Evolutionary conservation across 192 early-diverging fungal genomes (phyloP).

Genomic region (Chytriomyces sp.): DNA sequence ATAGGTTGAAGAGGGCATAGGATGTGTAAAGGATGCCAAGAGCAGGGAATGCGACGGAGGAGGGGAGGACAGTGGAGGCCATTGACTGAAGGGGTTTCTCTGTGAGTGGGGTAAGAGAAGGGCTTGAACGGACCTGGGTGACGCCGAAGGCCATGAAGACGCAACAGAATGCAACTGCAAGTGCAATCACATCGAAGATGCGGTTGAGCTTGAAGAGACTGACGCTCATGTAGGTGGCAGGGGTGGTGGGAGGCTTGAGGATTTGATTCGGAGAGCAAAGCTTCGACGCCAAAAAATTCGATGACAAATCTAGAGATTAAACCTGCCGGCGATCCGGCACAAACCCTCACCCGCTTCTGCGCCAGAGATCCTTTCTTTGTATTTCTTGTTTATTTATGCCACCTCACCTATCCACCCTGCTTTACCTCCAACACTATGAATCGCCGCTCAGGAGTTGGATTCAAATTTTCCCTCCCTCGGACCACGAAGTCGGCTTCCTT

Average conservation of each 20-base stretch:
- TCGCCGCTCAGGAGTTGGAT: too few species aligned
- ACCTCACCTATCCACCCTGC: too few species aligned
- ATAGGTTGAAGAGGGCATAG: constrained; percentile 30
- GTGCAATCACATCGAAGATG: constrained; percentile 13
- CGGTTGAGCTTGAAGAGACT: constrained; percentile 11
- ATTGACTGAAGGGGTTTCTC: neutral
- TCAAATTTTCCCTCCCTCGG: too few species aligned
- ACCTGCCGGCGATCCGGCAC: too few species aligned
- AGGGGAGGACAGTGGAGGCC: constrained; percentile 23
- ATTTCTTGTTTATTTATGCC: too few species aligned
- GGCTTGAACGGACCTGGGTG: neutral
- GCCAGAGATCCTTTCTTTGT: too few species aligned
- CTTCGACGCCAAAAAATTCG: too few species aligned
- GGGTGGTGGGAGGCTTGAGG: neutral
- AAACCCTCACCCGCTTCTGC: too few species aligned
- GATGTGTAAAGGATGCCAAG: constrained; percentile 25
- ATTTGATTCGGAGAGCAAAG: too few species aligned
- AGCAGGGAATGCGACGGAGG: constrained; percentile 8
- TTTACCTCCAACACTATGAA: too few species aligned
- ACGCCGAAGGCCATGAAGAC: constrained; percentile 20
- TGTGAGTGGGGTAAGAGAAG: neutral
- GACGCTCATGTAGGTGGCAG: neutral
- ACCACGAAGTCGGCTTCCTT: too few species aligned
- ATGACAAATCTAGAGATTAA: too few species aligned
- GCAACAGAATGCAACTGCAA: constrained; percentile 5